These are phyloP conservation scores for Fusarium circinatum DNA, from an alignment of 2,329 filamentous ascomycete genomes.

Conservation along the genomic window DNA sequence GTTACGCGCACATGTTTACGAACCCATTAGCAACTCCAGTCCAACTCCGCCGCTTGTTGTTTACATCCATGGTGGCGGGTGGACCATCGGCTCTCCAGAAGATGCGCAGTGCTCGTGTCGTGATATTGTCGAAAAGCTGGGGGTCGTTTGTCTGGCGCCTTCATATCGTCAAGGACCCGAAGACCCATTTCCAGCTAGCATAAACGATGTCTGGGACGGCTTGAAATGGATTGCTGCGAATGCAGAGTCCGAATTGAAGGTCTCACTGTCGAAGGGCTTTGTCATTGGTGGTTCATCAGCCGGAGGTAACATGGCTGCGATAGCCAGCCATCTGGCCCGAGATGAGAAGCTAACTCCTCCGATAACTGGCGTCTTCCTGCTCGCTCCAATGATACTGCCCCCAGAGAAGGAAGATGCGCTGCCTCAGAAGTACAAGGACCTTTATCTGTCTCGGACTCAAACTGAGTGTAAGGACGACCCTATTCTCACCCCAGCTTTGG, in stretches of 20 bases:
- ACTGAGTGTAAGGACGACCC: background rate
- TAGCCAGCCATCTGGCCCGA: background rate
- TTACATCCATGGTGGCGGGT: background rate
- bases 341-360: background rate
- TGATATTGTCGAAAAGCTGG: background rate
- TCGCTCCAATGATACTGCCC: background rate
- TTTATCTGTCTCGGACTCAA: background rate
- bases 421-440: background rate
- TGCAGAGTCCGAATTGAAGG: background rate
- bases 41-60: background rate
- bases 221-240: background rate
- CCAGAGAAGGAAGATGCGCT: background rate
- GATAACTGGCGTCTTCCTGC: background rate
- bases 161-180: background rate
- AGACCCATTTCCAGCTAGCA: background rate
- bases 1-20: background rate
- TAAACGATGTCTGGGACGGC: background rate
- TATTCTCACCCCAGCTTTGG: background rate
- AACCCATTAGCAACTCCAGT: accelerated
- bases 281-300: background rate
- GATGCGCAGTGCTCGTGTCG: background rate
- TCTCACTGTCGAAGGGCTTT: background rate
- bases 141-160: background rate
- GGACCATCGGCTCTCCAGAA: conserved; percentile 1
- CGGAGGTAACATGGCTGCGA: background rate